A percentile compares a stretch with the other conserved stretches of the same genome.
Evolutionary conservation across 805 yeast genomes (phyloP).

Genomic region (Candida krabiensis): DNA sequence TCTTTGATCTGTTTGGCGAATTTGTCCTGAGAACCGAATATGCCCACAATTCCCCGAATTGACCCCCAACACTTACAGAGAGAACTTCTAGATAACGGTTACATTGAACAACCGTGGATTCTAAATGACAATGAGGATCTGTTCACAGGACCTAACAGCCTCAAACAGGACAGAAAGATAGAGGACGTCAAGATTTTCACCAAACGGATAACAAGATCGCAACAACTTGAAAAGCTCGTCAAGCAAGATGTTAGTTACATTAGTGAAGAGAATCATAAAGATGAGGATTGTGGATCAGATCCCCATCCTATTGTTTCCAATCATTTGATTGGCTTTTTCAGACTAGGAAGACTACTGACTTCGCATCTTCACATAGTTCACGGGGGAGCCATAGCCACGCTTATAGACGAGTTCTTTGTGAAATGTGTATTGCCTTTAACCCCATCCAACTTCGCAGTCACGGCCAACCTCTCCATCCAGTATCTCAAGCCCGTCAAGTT

Average conservation of each 20-base stretch:
- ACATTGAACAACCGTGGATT: slow-evolving; percentile 18
- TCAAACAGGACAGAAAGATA: slow-evolving; percentile 20
- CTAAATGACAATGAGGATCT: slow-evolving; percentile 26
- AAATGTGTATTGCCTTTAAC: slow-evolving; percentile 49
- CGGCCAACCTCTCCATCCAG: slow-evolving; percentile 45
- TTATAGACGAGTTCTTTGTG: slow-evolving; percentile 53
- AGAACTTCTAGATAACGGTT: slow-evolving; percentile 3
- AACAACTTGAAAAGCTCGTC: slow-evolving; percentile 7
- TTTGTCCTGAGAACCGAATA: too few species aligned
- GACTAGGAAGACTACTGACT: slow-evolving; percentile 43
- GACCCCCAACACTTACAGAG: too few species aligned
- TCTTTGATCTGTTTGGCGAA: too few species aligned
- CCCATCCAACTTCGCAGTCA: slow-evolving; percentile 47
- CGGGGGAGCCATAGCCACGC: slow-evolving; percentile 53
- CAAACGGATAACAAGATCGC: slow-evolving; percentile 12
- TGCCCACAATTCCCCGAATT: too few species aligned
- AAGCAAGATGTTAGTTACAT: not conserved
- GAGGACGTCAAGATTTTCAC: slow-evolving; percentile 20
- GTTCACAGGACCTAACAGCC: slow-evolving; percentile 29
- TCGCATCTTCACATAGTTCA: slow-evolving; percentile 53
- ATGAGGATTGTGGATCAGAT: not conserved
- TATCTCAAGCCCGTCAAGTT: slow-evolving; percentile 34
- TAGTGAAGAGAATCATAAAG: not conserved
- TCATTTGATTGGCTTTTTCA: slow-evolving; percentile 45
- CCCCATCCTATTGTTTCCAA: slow-evolving; percentile 27